These are phyloP conservation scores for Melaleuca alternifolia DNA, from an alignment of 345 rosid species.

Conservation along the genomic window DNA sequence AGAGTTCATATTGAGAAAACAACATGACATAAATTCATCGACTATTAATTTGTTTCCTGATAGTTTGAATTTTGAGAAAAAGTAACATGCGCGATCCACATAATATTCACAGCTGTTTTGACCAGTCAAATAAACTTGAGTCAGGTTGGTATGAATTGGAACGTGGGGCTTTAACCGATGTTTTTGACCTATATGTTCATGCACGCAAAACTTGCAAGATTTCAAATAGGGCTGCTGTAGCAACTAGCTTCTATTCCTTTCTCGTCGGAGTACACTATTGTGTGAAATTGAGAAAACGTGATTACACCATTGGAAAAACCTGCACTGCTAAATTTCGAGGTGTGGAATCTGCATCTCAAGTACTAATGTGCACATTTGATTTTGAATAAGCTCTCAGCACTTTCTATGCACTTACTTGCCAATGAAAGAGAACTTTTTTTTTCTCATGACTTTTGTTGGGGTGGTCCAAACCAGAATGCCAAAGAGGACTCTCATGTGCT, in stretches of 20 bases:
- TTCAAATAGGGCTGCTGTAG: background rate
- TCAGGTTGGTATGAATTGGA: background rate
- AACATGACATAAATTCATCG: background rate
- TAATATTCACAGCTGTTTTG: background rate
- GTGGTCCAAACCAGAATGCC: background rate
- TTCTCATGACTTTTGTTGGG: background rate
- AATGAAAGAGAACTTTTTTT: background rate
- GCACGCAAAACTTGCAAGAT: background rate
- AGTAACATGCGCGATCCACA: background rate
- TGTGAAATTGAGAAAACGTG: background rate
- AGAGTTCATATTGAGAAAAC: background rate
- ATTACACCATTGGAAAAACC: background rate
- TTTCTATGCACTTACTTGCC: background rate
- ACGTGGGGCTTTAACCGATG: background rate
- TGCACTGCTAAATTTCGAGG: background rate
- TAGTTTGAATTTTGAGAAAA: background rate
- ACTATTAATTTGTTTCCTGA: background rate
- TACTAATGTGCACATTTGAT: background rate
- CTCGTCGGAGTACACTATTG: background rate
- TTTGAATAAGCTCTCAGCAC: background rate
- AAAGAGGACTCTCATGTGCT: background rate
- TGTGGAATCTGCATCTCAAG: background rate
- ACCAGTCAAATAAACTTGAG: background rate
- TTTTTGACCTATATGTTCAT: background rate
- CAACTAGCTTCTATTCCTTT: background rate